These are phyloP conservation scores for Cladophialophora psammophila DNA, from an alignment of 2,329 filamentous ascomycete genomes.

Conservation along the genomic window DNA sequence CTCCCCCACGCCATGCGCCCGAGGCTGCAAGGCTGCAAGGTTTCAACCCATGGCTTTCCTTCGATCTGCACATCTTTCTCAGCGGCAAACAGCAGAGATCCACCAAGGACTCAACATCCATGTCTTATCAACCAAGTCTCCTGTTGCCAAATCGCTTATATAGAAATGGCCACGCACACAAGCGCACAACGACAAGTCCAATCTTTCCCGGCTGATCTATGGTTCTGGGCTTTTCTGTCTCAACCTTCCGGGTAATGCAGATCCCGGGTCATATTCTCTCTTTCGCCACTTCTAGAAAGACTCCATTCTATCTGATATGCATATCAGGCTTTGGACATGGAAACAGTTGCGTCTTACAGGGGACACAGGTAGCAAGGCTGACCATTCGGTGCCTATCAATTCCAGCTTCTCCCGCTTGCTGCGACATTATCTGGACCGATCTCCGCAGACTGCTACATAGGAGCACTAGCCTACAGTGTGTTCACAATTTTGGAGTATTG, in stretches of 20 bases:
- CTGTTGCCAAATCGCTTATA: background rate
- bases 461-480: no score
- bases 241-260: background rate
- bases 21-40: background rate
- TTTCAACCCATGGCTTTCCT: background rate
- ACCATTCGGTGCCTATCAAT: background rate
- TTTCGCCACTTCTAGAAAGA: slow-evolving; percentile 1
- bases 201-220: background rate
- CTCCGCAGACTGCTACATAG: no score
- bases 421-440: background rate
- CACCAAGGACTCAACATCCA: no score
- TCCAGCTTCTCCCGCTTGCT: background rate
- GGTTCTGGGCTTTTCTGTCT: background rate
- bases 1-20: background rate
- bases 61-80: background rate
- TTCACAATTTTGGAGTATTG: background rate
- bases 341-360: background rate
- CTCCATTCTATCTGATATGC: background rate
- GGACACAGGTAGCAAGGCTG: background rate
- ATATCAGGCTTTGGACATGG: background rate
- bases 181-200: no score
- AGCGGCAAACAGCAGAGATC: background rate
- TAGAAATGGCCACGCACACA: background rate
- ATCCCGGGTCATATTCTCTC: background rate
- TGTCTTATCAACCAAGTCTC: background rate